Percentiles rank a stretch among this genome's conserved stretches.
Evolutionary conservation across 768 basidiomycete species (phyloP).

Genomic region (Pulveroboletus sp.): DNA sequence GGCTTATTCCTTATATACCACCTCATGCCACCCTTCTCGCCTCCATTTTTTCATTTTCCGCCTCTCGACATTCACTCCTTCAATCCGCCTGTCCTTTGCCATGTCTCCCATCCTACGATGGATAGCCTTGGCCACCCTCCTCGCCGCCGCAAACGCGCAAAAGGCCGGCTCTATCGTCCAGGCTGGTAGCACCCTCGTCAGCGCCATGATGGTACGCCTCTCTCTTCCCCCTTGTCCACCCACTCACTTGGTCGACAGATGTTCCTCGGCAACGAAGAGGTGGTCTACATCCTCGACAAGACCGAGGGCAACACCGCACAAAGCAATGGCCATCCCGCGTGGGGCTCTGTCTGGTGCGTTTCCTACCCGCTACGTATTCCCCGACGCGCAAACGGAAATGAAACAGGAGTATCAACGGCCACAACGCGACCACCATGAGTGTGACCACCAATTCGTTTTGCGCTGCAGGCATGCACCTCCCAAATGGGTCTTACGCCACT

Average conservation of each 20-base stretch:
- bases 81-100: neutral
- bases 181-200: constrained; percentile 37
- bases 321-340: constrained; percentile 67
- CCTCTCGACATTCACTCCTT: constrained; percentile 13
- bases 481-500: constrained; percentile 68
- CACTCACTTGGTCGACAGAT: constrained; percentile 39
- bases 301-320: constrained; percentile 67
- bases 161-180: constrained; percentile 15
- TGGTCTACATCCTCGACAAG: constrained; percentile 90
- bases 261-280: constrained; percentile 74
- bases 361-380: neutral
- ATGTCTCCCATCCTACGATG: constrained; percentile 8
- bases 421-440: constrained; percentile 21
- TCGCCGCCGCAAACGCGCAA: constrained; percentile 9
- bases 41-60: too few relatives aligned
- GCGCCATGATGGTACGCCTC: constrained; percentile 48
- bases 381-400: constrained; percentile 28
- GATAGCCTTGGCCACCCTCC: constrained; percentile 7
- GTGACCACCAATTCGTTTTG: constrained; percentile 72
- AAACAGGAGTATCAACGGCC: constrained; percentile 19
- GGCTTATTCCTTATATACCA: too few relatives aligned
- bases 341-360: constrained; percentile 61
- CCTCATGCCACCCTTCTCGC: too few relatives aligned
- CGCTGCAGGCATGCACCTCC: constrained; percentile 75
- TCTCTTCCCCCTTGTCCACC: neutral